phyloP scores from a whole-genome alignment of 2,329 filamentous ascomycete species.

The Trichoderma hamatum region DNA sequence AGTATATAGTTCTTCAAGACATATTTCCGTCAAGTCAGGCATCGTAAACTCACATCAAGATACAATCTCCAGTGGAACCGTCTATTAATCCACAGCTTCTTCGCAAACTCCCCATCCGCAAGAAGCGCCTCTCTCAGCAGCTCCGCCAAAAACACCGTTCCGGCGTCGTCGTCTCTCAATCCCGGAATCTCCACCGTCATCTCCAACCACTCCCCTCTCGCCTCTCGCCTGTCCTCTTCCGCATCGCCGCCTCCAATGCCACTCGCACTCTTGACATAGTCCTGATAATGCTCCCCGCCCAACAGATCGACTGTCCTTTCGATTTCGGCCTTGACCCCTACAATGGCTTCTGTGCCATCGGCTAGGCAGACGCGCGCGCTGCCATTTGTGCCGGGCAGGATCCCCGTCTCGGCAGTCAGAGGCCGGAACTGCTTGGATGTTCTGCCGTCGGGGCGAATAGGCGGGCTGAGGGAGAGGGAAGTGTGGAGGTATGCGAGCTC shows the following conservation, averaged over 20 bases:
- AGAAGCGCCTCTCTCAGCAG: constrained; percentile 89
- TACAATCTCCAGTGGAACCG: constrained; percentile 97
- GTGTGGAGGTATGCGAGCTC: constrained; percentile 95
- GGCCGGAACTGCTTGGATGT: constrained; percentile 85
- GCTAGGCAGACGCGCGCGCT: constrained; percentile 92
- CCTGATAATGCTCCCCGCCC: constrained; percentile 31
- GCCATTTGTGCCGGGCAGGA: constrained; percentile 87
- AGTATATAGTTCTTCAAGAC: neutral
- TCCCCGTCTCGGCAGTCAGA: constrained; percentile 84
- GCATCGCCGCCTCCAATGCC: constrained; percentile 46
- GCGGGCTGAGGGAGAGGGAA: constrained; percentile 78
- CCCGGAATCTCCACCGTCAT: constrained; percentile 91
- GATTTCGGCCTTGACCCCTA: constrained; percentile 93
- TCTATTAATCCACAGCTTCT: constrained; percentile 80
- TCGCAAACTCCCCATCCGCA: constrained; percentile 68
- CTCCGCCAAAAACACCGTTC: constrained; percentile 82
- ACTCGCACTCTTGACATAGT: constrained; percentile 35
- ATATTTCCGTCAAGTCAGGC: neutral
- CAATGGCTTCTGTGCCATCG: constrained; percentile 93
- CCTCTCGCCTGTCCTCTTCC: constrained; percentile 45
- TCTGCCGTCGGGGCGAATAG: constrained; percentile 88
- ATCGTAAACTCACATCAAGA: constrained; percentile 72
- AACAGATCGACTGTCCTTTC: constrained; percentile 63
- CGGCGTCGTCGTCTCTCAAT: constrained; percentile 84
- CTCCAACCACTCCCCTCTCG: constrained; percentile 76